Percentiles rank a stretch among this genome's conserved stretches.
Evolutionary conservation across 2,329 filamentous ascomycete species (phyloP).

Genomic region (Colletotrichum ledebouriae): DNA sequence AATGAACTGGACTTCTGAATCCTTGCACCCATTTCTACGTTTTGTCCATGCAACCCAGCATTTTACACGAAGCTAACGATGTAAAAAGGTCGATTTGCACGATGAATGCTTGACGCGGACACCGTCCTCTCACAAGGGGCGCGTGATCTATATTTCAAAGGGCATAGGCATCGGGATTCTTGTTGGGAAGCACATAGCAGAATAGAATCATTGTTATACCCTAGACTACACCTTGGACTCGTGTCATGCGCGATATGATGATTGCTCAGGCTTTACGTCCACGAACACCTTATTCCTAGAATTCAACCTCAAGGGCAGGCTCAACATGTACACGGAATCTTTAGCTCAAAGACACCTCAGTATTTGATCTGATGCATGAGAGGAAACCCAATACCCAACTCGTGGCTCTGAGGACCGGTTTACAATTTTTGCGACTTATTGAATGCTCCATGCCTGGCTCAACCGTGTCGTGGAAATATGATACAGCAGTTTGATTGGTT

Average conservation of each 20-base stretch:
- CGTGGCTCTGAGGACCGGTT: neutral
- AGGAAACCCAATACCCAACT: neutral
- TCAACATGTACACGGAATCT: too few relatives aligned
- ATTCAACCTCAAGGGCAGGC: too few relatives aligned
- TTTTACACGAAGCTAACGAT: slow-evolving; percentile 23
- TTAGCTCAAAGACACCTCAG: too few relatives aligned
- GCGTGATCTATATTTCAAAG: neutral
- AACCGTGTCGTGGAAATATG: slow-evolving; percentile 34
- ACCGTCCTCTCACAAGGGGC: slow-evolving; percentile 5
- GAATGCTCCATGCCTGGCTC: slow-evolving; percentile 22
- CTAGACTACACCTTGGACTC: too few relatives aligned
- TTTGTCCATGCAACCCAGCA: neutral
- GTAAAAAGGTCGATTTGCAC: neutral
- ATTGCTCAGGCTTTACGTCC: too few relatives aligned
- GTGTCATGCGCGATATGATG: too few relatives aligned
- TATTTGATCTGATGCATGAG: too few relatives aligned
- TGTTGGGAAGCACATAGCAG: slow-evolving; percentile 6
- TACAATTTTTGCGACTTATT: slow-evolving; percentile 7
- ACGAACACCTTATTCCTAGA: too few relatives aligned
- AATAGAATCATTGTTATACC: neutral
- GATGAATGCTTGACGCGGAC: neutral
- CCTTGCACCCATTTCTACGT: neutral
- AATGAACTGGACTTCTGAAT: slow-evolving; percentile 92
- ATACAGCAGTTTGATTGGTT: slow-evolving; percentile 36
- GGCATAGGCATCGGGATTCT: too few relatives aligned